Percentiles rank a stretch among this genome's conserved stretches.
Conservation (phyloP, 345 rosid species). For the Euclidium syriacum region DNA sequence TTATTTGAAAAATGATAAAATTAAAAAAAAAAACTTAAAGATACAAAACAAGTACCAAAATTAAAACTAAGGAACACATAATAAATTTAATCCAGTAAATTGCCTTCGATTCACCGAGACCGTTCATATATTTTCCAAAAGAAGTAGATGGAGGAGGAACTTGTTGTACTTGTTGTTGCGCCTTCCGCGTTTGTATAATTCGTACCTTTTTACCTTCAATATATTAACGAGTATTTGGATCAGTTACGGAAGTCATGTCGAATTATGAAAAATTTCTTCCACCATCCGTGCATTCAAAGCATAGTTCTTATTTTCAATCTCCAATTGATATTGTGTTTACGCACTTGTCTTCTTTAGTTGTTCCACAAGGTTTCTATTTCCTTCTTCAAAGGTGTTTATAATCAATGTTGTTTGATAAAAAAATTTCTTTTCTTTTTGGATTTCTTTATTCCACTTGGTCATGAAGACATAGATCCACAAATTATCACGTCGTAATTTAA, state of each 20-base stretch:
- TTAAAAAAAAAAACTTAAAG: no score
- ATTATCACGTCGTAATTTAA: not conserved
- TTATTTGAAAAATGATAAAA: no score
- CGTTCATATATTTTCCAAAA: not conserved
- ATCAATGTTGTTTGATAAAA: not conserved
- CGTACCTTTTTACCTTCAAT: not conserved
- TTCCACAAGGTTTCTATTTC: not conserved
- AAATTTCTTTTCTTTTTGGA: not conserved
- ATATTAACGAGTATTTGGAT: not conserved
- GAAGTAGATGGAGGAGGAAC: not conserved
- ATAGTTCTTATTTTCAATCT: not conserved
- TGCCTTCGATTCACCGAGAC: not conserved
- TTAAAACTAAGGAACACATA: no score
- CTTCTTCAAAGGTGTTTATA: not conserved
- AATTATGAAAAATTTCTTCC: not conserved
- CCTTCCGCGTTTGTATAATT: not conserved
- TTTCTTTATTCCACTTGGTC: not conserved
- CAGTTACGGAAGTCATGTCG: not conserved
- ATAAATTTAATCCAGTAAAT: no score
- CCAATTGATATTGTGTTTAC: not conserved
- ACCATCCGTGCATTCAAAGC: not conserved
- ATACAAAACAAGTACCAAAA: no score
- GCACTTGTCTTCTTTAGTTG: not conserved
- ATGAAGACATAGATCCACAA: not conserved
- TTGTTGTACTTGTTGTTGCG: not conserved